phyloP scores from a whole-genome alignment of 331 rosid species.

The Saraca asoca region DNA sequence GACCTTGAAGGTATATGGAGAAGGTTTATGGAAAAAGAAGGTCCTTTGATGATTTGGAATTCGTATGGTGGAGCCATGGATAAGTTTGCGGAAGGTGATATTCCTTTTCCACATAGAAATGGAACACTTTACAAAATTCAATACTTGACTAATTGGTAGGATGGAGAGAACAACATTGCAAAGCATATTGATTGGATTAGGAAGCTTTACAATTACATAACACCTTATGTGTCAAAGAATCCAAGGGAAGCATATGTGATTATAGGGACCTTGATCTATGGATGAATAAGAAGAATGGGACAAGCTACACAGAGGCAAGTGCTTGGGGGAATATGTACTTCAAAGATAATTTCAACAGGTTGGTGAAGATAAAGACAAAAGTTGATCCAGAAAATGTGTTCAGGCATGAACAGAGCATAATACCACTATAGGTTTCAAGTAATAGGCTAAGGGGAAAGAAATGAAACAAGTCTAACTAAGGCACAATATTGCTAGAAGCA shows the following conservation, averaged over 20 bases:
- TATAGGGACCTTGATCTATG: conserved; percentile 58
- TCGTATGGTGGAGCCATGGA: conserved; percentile 60
- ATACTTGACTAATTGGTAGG: conserved; percentile 40
- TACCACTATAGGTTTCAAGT: conserved; percentile 40
- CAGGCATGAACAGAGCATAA: conserved; percentile 73
- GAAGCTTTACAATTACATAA: conserved; percentile 46
- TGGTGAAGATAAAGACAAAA: conserved; percentile 59
- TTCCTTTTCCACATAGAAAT: conserved; percentile 52
- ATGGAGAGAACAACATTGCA: conserved; percentile 32
- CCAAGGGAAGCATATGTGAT: conserved; percentile 54
- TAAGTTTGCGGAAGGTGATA: conserved; percentile 37
- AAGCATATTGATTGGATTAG: conserved; percentile 53
- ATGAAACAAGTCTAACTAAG: conserved; percentile 23
- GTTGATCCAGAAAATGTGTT: conserved; percentile 71
- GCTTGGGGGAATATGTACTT: conserved; percentile 64
- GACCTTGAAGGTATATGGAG: conserved; percentile 50
- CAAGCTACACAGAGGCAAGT: conserved; percentile 45
- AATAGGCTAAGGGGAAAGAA: background rate
- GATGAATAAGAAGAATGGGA: conserved; percentile 42
- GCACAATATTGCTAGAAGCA: conserved; percentile 21
- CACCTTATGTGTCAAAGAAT: conserved; percentile 40
- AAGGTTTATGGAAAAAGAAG: conserved; percentile 36
- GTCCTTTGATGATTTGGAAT: conserved; percentile 43
- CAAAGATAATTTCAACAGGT: conserved; percentile 54
- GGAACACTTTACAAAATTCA: conserved; percentile 50